Conservation (phyloP, 1,284 basidiomycete species). For the Wallemia hederae region DNA sequence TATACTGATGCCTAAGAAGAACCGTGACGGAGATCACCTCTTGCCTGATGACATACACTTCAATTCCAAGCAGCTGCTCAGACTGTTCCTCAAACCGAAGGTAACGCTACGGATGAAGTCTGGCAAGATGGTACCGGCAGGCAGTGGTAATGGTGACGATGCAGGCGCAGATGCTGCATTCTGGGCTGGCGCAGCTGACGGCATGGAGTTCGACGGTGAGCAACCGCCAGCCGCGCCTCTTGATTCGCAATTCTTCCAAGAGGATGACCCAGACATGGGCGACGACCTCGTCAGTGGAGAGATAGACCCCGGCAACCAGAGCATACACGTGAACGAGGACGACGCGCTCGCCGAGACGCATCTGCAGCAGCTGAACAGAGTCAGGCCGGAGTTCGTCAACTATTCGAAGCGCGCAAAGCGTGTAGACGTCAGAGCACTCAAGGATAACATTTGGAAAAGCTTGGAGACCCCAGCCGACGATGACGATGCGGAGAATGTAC, state of each 20-base stretch:
- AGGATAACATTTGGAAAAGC: slow-evolving; percentile 92
- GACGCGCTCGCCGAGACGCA: slow-evolving; percentile 58
- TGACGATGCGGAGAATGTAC: slow-evolving; percentile 10
- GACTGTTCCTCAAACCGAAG: slow-evolving; percentile 82
- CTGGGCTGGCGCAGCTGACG: slow-evolving; percentile 68
- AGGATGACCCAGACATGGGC: slow-evolving; percentile 54
- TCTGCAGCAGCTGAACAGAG: slow-evolving; percentile 37
- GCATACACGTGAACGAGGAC: slow-evolving; percentile 30
- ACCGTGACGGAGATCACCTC: slow-evolving; percentile 29
- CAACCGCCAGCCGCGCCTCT: slow-evolving; percentile 19
- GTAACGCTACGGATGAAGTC: slow-evolving; percentile 33
- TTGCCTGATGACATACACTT: slow-evolving; percentile 97
- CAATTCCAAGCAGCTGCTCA: slow-evolving; percentile 56
- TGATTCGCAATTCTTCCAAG: slow-evolving; percentile 89
- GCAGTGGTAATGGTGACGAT: background rate
- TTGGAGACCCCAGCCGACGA: slow-evolving; percentile 37
- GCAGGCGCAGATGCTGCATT: slow-evolving; percentile 18
- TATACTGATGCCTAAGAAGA: slow-evolving; percentile 6
- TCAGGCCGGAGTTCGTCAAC: slow-evolving; percentile 66
- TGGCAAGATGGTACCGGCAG: background rate
- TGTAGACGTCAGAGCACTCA: slow-evolving; percentile 83
- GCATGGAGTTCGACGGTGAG: slow-evolving; percentile 24
- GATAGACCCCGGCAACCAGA: slow-evolving; percentile 9
- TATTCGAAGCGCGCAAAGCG: slow-evolving; percentile 88
- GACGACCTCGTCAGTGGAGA: slow-evolving; percentile 21